These are phyloP conservation scores for Phaeosphaeriaceae sp. DNA, from an alignment of 2,329 filamentous ascomycete genomes.

Conservation along the genomic window DNA sequence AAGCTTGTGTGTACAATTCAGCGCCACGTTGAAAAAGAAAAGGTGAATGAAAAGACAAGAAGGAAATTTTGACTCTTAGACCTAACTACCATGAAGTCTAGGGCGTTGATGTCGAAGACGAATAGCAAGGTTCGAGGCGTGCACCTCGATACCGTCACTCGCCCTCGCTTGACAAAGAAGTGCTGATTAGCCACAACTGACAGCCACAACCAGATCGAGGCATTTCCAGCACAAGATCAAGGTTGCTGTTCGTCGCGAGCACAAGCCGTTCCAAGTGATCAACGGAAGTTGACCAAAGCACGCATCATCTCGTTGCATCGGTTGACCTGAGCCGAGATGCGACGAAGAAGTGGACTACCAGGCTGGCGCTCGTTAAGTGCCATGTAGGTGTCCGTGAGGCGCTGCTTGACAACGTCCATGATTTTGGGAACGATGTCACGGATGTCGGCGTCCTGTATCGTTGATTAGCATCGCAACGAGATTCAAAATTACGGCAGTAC, in stretches of 20 bases:
- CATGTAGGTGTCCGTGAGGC: constrained; percentile 65
- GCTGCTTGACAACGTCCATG: constrained; percentile 65
- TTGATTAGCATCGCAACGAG: constrained; percentile 18
- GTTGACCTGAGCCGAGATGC: constrained; percentile 55
- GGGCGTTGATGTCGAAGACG: neutral
- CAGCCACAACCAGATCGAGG: constrained; percentile 14
- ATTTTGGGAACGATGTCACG: constrained; percentile 64
- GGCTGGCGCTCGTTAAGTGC: constrained; percentile 60
- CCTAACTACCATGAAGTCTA: neutral
- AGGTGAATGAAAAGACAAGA: neutral
- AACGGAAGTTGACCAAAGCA: constrained; percentile 24
- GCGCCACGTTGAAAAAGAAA: neutral
- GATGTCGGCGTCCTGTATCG: constrained; percentile 59
- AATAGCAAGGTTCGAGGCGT: neutral
- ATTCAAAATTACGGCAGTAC: constrained; percentile 20
- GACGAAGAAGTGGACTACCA: constrained; percentile 59
- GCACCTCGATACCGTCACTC: neutral
- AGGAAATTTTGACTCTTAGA: neutral
- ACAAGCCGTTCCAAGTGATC: constrained; percentile 4
- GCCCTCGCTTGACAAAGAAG: neutral
- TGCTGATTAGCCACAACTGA: neutral
- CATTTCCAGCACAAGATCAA: constrained; percentile 39
- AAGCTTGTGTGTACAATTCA: constrained; percentile 9
- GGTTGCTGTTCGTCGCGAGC: constrained; percentile 1
- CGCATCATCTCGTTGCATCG: constrained; percentile 43